Conservation (phyloP, 768 basidiomycete genomes). For the Lanmaoa rubissima region DNA sequence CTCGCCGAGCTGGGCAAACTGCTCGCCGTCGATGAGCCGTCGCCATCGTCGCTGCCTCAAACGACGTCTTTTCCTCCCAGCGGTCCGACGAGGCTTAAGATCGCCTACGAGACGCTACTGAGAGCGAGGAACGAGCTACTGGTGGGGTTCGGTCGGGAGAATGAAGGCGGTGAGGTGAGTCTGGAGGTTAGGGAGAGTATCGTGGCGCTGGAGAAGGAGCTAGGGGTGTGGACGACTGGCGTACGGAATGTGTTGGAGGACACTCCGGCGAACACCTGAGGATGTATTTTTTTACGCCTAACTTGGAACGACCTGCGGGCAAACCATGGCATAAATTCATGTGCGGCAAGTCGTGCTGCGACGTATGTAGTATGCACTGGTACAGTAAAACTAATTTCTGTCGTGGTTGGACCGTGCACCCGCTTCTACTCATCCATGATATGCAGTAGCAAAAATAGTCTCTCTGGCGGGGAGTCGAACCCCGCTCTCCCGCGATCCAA, state of each 20-base stretch:
- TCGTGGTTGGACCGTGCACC: no score
- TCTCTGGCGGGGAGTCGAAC: constrained; percentile 50
- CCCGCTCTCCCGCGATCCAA: constrained; percentile 39
- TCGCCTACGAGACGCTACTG: constrained; percentile 64
- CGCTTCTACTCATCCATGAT: no score
- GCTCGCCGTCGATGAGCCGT: constrained; percentile 73
- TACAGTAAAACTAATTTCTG: background rate
- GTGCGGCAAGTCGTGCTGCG: background rate
- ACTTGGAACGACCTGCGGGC: background rate
- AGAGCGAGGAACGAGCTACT: constrained; percentile 58
- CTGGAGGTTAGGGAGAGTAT: constrained; percentile 56
- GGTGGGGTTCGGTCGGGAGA: constrained; percentile 68
- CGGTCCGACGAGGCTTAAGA: constrained; percentile 57
- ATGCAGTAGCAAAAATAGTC: constrained; percentile 24
- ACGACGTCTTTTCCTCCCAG: constrained; percentile 57
- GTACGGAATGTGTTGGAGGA: constrained; percentile 57
- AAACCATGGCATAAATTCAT: background rate
- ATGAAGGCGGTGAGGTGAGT: constrained; percentile 73
- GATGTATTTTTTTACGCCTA: background rate
- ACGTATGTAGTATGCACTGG: background rate
- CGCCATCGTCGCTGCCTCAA: constrained; percentile 31
- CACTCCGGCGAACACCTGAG: constrained; percentile 3
- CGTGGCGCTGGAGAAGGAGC: constrained; percentile 67
- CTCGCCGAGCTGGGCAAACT: constrained; percentile 81
- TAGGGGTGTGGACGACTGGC: constrained; percentile 66